A percentile compares a stretch with the other conserved stretches of the same genome.
Conservation (phyloP, 495 filamentous ascomycete genomes). For the Lentithecium fluviatile region DNA sequence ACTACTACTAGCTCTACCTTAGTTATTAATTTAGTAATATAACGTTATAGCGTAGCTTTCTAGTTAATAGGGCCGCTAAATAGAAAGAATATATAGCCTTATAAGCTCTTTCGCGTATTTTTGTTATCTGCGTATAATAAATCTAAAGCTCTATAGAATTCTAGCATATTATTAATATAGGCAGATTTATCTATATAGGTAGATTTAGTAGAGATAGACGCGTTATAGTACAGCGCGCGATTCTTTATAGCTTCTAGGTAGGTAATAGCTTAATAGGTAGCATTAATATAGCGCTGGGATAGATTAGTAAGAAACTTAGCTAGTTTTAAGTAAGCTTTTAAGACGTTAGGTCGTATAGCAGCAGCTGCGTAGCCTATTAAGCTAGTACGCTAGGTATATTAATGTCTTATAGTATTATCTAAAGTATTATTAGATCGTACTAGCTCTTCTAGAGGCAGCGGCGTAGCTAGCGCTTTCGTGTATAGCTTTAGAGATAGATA, state of each 20-base stretch:
- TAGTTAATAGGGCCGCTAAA: background rate
- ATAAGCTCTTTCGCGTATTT: background rate
- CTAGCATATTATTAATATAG: background rate
- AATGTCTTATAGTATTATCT: background rate
- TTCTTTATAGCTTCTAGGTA: background rate
- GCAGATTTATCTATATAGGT: background rate
- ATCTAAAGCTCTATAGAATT: background rate
- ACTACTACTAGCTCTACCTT: background rate
- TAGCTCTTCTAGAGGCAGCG: background rate
- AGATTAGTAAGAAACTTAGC: background rate
- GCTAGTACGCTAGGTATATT: background rate
- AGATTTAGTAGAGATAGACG: background rate
- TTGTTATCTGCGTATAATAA: background rate
- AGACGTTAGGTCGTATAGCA: background rate
- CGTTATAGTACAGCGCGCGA: background rate
- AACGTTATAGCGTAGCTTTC: background rate
- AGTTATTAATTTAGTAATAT: slow-evolving; percentile 7
- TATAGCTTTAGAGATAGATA: background rate
- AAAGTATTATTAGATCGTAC: background rate
- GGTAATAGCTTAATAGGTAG: background rate
- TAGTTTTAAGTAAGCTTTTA: background rate
- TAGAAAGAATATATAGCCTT: background rate
- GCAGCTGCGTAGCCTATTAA: background rate
- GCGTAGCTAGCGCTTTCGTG: background rate
- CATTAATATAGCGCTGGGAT: background rate